Evolutionary conservation across 352 stramenopile species (phyloP), one percentile per base, ranked within the genome.

Genomic region (Vaucheria bursata): DNA sequence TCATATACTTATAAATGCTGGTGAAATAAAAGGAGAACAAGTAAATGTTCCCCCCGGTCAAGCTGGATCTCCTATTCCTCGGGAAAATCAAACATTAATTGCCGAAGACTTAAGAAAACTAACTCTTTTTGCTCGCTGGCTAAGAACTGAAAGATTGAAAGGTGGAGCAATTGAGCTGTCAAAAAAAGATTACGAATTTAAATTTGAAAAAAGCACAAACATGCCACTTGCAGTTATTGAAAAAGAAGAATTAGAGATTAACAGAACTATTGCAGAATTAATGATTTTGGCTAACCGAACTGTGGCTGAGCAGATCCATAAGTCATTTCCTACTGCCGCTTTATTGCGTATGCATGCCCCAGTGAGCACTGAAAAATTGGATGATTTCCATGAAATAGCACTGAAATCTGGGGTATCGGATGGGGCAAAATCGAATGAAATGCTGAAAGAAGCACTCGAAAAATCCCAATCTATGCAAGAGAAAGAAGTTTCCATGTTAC

Each of bases 201-300:
- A 87, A 69, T 67, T 85, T 40, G 35, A 76, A 35, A 66, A 86
- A 1, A 68, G 85, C 5, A 87, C 83, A 32, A 71, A 78, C 12
- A 73, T 87, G 29, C 89, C 89, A 49, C 87, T 94, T 32, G 87
- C 91, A 78, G 91, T 97, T 36, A 89, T 86, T 32, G 87, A 91
- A 34, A 96, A 96, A 75, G 88, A 94, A 73, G 92, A 90, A 68
- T 80, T 94, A 33, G 92, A 97, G 84, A 96, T 97, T 76, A 91
- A 97, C 83, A 84, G 89, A 53, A 96, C 91, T 53, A 95, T 97
- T 68, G 91, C 91, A 0, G 92, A 96, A 84, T 85, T 96, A 49
- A 95, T 96, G 91, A 97, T 97, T 69, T 85, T 96, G 29, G 91
- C 92, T 25, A 97, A 97, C 73, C 87, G 85, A 8, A 91, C 85